Percentiles rank a stretch among this genome's conserved stretches.
Evolutionary conservation across 2,329 filamentous ascomycete genomes (phyloP).

Genomic region (Fusarium sp.): DNA sequence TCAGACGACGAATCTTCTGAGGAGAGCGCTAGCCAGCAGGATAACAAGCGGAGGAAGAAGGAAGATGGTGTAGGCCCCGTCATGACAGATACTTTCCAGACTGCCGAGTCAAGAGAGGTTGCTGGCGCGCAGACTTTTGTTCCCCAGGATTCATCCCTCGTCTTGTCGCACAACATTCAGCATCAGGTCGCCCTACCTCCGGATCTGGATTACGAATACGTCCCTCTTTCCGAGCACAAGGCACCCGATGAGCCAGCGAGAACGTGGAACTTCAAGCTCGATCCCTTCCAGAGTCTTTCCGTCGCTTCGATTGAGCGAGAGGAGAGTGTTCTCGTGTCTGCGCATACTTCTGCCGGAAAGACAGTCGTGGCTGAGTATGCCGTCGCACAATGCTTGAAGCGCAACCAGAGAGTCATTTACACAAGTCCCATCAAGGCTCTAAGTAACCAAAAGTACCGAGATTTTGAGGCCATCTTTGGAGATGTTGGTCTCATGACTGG

Average conservation of each 20-base stretch:
- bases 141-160: conserved; percentile 78
- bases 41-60: conserved; percentile 76
- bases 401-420: conserved; percentile 98
- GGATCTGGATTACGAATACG: conserved; percentile 92
- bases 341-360: conserved; percentile 97
- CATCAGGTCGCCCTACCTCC: conserved; percentile 97
- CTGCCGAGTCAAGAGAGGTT: conserved; percentile 92
- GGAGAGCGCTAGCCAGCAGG: conserved; percentile 65
- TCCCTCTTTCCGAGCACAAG: conserved; percentile 95
- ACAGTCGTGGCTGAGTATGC: conserved; percentile 99
- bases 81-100: conserved; percentile 94
- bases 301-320: conserved; percentile 96
- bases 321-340: conserved; percentile 96
- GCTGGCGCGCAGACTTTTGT: conserved; percentile 81
- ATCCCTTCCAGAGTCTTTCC: conserved; percentile 96
- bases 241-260: conserved; percentile 89
- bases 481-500: conserved; percentile 99
- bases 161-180: conserved; percentile 96
- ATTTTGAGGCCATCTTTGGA: conserved; percentile 95
- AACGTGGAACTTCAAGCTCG: conserved; percentile 89
- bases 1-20: conserved; percentile 56
- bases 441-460: conserved; percentile 98
- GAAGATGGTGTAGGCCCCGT: conserved; percentile 77
- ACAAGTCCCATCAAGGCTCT: conserved; percentile 99
- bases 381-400: conserved; percentile 95